Conservation (phyloP, 176 grass and related monocot species). For the Oryza nivara region DNA sequence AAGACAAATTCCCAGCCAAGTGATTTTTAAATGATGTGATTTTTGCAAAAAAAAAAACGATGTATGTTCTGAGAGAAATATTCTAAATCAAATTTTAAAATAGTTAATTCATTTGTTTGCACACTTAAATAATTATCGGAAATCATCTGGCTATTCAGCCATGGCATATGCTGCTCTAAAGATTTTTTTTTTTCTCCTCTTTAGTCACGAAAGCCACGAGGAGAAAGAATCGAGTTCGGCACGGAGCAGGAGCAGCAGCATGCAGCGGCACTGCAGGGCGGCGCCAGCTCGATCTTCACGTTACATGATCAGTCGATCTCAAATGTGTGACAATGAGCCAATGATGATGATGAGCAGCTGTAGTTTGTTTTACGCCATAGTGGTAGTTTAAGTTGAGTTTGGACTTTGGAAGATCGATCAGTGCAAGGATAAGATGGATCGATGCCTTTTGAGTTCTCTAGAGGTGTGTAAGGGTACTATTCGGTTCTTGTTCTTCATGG, state of each 20-base stretch:
- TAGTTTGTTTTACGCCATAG: background rate
- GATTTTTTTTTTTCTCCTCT: no score
- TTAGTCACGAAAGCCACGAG: background rate
- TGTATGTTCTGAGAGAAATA: no score
- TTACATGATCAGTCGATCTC: background rate
- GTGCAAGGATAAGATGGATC: background rate
- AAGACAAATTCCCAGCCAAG: no score
- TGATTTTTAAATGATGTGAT: no score
- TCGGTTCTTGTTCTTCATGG: background rate
- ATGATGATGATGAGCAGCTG: background rate
- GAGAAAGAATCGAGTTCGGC: conserved; percentile 9
- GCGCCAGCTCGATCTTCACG: background rate
- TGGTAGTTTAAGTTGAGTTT: background rate
- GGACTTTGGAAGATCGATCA: background rate
- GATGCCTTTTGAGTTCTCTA: background rate
- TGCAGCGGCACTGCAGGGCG: background rate
- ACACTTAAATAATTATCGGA: no score
- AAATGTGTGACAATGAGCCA: background rate
- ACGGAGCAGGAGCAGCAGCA: background rate
- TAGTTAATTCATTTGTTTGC: no score
- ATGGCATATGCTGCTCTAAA: no score
- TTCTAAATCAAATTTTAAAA: no score
- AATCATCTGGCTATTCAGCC: no score
- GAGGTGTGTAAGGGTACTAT: background rate
- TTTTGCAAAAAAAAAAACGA: no score